Base-by-base conservation (phyloP, 768 basidiomycete genomes). In the Mycena alexandri region DNA sequence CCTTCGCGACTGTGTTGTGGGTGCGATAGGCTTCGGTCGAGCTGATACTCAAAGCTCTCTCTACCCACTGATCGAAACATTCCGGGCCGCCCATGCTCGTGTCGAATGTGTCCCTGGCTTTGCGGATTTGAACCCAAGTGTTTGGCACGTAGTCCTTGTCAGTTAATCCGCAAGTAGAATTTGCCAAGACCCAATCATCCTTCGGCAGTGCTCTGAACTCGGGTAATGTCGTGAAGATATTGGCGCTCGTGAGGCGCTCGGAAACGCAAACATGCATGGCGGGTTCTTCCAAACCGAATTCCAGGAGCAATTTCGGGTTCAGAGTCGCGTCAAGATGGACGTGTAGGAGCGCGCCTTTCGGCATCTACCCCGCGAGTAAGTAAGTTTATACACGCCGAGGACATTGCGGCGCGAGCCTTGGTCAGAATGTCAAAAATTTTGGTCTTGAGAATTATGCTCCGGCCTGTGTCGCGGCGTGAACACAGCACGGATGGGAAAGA, bases 331-430 rank as follows among this genome's bases (percentile, higher is more conserved):
- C 91, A 21, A 94, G 80, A 74, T 93, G 92, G 1, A 82, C 86
- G 71, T 93, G 92, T 13, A 94, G 80, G 5, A 93, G 81, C 0
- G 86, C 90, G 46, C 92, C 93, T 77, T 93, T 93, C 2, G 92
- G 92, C 90, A 93, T 92, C 90, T 91, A 61, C 34, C 38, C 29
- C 22, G 24, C 2, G 22, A 44, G 17, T 38, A 61, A 60, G 43
- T 25, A 24, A 10, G 12, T 14, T 12, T 25, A 9, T 6, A 7
- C 9, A 55, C 34, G 34, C n/a, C 34, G n/a, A 44, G 6, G 36
- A 41, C n/a, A 51, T 29, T 41, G 52, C 3, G 11, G 46, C 17
- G 19, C 24, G 50, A 61, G 85, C 91, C 85, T 89, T 89, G 71
- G 80, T 83, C 60, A 93, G 71, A 34, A 92, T 82, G 34, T 85